Conservation (phyloP, 179 eudicot species). For the Amaranthus tricolor region DNA sequence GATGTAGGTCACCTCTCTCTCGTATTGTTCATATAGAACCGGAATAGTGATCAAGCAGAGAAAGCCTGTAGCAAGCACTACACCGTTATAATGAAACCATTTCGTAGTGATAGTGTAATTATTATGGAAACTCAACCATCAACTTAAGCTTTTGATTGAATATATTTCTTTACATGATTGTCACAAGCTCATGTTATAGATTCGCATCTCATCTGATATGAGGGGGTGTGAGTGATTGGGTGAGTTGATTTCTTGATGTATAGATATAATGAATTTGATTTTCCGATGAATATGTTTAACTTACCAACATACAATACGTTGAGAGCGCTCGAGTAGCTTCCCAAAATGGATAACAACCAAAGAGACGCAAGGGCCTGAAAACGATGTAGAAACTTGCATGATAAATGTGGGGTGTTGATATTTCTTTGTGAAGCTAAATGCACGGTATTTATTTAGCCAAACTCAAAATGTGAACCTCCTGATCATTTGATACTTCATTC, state of each 20-base stretch:
- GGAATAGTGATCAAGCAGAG: constrained; percentile 51
- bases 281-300: background rate
- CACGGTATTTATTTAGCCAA: too few species aligned
- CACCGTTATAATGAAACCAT: background rate
- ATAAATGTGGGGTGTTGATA: constrained; percentile 23
- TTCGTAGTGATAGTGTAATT: too few species aligned
- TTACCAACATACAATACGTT: constrained; percentile 56
- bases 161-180: too few species aligned
- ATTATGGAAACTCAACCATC: too few species aligned
- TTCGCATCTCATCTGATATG: too few species aligned
- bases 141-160: too few species aligned
- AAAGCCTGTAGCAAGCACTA: constrained; percentile 34
- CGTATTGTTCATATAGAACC: constrained; percentile 54
- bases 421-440: constrained; percentile 12
- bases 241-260: too few species aligned
- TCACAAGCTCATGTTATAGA: too few species aligned
- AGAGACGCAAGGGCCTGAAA: constrained; percentile 48
- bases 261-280: too few species aligned
- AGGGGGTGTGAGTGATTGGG: too few species aligned
- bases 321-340: constrained; percentile 57
- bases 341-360: constrained; percentile 55
- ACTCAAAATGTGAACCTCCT: too few species aligned
- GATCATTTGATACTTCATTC: too few species aligned
- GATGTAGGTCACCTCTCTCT: constrained; percentile 53
- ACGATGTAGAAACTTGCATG: constrained; percentile 12